A percentile compares a stretch with the other conserved stretches of the same genome.
Conservation (phyloP, 352 stramenopile species). For the Globisporangium paddicum region DNA sequence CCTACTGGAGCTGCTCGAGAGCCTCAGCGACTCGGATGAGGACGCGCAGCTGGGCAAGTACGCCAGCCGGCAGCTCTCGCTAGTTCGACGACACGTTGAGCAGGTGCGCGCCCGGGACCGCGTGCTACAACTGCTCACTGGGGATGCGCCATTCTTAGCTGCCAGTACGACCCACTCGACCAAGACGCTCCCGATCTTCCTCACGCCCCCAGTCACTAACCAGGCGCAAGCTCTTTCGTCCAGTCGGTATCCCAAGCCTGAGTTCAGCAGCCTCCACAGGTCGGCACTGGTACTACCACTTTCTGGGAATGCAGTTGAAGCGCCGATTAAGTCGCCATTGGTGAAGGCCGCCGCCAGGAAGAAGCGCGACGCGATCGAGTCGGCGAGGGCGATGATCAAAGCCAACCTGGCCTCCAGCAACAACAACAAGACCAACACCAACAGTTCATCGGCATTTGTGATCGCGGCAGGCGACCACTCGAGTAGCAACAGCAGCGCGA, state of each 20-base stretch:
- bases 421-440: not conserved
- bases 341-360: conserved; percentile 11
- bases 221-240: not conserved
- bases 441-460: conserved; percentile 28
- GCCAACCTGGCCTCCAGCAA: conserved; percentile 12
- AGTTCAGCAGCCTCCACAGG: not conserved
- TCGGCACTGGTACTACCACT: not conserved
- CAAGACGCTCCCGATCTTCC: conserved; percentile 10
- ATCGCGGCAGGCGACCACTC: conserved; percentile 33
- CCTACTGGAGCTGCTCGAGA: conserved; percentile 29
- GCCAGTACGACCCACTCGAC: not conserved
- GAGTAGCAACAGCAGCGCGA: conserved; percentile 21
- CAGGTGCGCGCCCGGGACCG: conserved; percentile 47
- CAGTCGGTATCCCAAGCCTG: not conserved
- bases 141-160: not conserved
- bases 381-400: conserved; percentile 30
- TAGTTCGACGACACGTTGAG: conserved; percentile 50
- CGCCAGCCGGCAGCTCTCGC: conserved; percentile 39
- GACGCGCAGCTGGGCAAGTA: conserved; percentile 59
- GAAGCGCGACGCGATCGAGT: conserved; percentile 28
- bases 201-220: not conserved
- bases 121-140: conserved; percentile 39
- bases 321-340: not conserved
- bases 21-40: conserved; percentile 28
- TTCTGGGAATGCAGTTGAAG: not conserved